Percentiles rank a stretch among this genome's conserved stretches.
Evolutionary conservation across 768 basidiomycete genomes (phyloP).

Genomic region (Leccinum broughii): DNA sequence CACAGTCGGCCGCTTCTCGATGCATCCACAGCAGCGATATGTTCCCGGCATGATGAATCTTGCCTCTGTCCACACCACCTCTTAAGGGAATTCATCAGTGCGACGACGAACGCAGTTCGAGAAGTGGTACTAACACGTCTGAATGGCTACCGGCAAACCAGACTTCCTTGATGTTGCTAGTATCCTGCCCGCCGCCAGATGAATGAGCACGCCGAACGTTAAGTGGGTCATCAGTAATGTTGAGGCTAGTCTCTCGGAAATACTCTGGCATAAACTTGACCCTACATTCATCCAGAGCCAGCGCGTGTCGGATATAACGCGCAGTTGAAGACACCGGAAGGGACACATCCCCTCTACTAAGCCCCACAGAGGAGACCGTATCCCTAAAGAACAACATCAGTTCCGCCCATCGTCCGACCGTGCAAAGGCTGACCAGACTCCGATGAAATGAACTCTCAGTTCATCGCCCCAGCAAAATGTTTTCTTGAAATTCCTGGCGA

Average conservation of each 20-base stretch:
- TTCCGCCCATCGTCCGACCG: background rate
- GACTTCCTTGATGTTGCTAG: constrained; percentile 34
- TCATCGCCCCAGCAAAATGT: background rate
- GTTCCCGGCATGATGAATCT: background rate
- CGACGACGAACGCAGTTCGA: no score
- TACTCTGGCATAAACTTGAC: background rate
- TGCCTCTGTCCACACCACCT: constrained; percentile 15
- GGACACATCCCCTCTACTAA: constrained; percentile 41
- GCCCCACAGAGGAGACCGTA: constrained; percentile 44
- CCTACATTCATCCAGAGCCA: background rate
- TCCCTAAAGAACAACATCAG: constrained; percentile 38
- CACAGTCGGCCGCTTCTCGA: background rate
- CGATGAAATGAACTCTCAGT: constrained; percentile 35
- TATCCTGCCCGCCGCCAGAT: no score
- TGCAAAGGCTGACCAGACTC: constrained; percentile 41
- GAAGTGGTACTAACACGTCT: constrained; percentile 25
- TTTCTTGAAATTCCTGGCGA: background rate
- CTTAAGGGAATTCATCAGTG: constrained; percentile 1
- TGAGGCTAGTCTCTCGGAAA: constrained; percentile 23
- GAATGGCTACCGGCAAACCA: background rate
- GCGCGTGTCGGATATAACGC: background rate
- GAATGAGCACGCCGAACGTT: background rate
- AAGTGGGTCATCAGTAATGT: constrained; percentile 5
- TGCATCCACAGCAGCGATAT: background rate
- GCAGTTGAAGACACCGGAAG: constrained; percentile 57